Conservation (phyloP, 495 filamentous ascomycete species). For the Mycothermus thermophilus region DNA sequence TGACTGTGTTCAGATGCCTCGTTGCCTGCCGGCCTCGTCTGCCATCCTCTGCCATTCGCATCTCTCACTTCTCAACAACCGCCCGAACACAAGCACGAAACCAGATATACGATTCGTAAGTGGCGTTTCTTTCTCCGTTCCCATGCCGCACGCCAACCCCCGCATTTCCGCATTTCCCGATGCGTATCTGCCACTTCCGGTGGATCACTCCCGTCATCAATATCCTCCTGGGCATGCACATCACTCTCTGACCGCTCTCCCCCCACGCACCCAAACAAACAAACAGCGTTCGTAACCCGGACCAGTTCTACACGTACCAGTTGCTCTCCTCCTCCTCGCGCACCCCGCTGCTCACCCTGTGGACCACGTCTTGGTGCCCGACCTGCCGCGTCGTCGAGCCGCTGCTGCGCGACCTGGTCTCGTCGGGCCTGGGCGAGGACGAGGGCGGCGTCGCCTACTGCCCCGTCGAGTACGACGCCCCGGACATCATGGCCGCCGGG, state of each 20-base stretch:
- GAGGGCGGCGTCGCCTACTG: constrained; percentile 47
- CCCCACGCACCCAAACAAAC: no score
- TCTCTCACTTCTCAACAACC: constrained; percentile 23
- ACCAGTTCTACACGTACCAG: constrained; percentile 47
- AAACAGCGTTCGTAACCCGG: constrained; percentile 42
- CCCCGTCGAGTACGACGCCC: constrained; percentile 49
- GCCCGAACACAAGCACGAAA: constrained; percentile 20
- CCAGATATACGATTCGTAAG: constrained; percentile 35
- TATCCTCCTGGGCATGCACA: no score
- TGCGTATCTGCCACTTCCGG: not conserved
- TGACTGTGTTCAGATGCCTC: no score
- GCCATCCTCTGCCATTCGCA: no score
- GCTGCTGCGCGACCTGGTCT: constrained; percentile 37
- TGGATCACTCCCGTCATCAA: no score
- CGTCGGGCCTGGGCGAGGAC: constrained; percentile 42
- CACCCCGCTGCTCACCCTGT: constrained; percentile 52
- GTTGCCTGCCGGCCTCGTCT: no score
- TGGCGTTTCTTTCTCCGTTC: no score
- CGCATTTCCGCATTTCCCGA: not conserved
- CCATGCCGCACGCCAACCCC: no score
- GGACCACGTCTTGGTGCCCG: constrained; percentile 53
- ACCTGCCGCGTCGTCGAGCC: constrained; percentile 44
- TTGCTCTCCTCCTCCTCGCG: constrained; percentile 43
- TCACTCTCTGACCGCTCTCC: no score
- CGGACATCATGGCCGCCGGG: constrained; percentile 39